A percentile compares a stretch with the other conserved stretches of the same genome.
Conservation (phyloP, 2,329 filamentous ascomycete genomes). For the Colletotrichum viniferum region DNA sequence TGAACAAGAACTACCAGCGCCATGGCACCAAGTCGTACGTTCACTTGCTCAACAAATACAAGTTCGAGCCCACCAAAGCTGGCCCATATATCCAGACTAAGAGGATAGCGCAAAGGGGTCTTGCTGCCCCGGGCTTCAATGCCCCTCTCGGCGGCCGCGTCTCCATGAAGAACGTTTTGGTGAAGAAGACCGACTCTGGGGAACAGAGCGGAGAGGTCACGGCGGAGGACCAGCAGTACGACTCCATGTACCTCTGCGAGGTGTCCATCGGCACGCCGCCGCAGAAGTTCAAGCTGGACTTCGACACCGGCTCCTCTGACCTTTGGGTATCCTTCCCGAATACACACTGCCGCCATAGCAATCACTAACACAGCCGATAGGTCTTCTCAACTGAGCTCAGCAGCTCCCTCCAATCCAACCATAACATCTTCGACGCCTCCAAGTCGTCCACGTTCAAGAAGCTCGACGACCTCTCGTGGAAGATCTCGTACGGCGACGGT, state of each 20-base stretch:
- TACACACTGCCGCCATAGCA: slow-evolving; percentile 35
- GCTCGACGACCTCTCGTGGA: slow-evolving; percentile 57
- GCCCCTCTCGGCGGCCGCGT: slow-evolving; percentile 9
- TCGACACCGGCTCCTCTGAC: slow-evolving; percentile 77
- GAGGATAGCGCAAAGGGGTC: slow-evolving; percentile 16
- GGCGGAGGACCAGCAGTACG: slow-evolving; percentile 56
- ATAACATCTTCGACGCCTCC: slow-evolving; percentile 45
- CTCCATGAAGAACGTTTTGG: slow-evolving; percentile 10
- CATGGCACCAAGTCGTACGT: slow-evolving; percentile 17
- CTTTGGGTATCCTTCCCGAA: slow-evolving; percentile 71
- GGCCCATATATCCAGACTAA: slow-evolving; percentile 14
- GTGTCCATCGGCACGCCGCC: slow-evolving; percentile 46
- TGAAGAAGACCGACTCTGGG: neutral
- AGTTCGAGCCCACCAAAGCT: slow-evolving; percentile 17
- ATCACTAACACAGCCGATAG: neutral
- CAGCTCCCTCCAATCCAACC: slow-evolving; percentile 33
- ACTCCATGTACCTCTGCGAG: slow-evolving; percentile 42
- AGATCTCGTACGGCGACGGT: slow-evolving; percentile 71
- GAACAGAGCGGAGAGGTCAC: slow-evolving; percentile 14
- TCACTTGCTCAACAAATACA: slow-evolving; percentile 15
- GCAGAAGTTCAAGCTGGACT: slow-evolving; percentile 71
- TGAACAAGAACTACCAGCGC: slow-evolving; percentile 13
- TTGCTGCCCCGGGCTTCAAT: slow-evolving; percentile 13
- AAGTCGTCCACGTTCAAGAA: slow-evolving; percentile 38
- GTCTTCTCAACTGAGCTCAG: slow-evolving; percentile 34